These are phyloP conservation scores for Didymella exigua DNA, from an alignment of 2,329 filamentous ascomycete species.

Conservation along the genomic window DNA sequence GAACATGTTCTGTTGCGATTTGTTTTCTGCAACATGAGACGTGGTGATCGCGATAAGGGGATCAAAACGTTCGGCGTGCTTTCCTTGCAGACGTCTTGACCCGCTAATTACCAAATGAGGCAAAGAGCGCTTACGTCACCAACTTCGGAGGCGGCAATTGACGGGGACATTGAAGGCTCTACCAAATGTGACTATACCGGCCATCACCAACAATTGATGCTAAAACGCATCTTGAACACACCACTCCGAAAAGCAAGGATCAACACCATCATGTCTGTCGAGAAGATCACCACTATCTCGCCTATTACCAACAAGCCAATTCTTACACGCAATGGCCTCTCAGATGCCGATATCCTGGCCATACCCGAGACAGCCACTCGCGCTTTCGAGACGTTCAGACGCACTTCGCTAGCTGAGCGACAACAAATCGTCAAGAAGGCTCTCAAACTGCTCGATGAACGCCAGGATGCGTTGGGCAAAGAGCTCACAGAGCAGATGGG, in stretches of 20 bases:
- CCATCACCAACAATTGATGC: conserved; percentile 1
- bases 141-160: conserved; percentile 9
- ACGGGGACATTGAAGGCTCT: conserved; percentile 13
- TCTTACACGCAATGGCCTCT: conserved; percentile 76
- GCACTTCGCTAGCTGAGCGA: conserved; percentile 74
- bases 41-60: neutral
- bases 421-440: conserved; percentile 83
- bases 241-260: conserved; percentile 8
- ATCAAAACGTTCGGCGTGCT: neutral
- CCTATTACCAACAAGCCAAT: conserved; percentile 86
- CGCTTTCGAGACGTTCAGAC: conserved; percentile 78
- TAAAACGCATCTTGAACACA: conserved; percentile 24
- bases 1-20: neutral
- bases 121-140: conserved; percentile 12
- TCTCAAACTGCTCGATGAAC: conserved; percentile 70
- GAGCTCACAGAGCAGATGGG: conserved; percentile 97
- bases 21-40: neutral
- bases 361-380: conserved; percentile 74
- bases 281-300: conserved; percentile 79
- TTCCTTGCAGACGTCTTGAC: neutral
- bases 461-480: conserved; percentile 78
- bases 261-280: conserved; percentile 55
- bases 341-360: conserved; percentile 69
- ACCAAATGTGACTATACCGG: neutral
- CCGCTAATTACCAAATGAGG: neutral